Conservation (phyloP, 2,329 filamentous ascomycete genomes). For the Trichophyton schoenleinii region DNA sequence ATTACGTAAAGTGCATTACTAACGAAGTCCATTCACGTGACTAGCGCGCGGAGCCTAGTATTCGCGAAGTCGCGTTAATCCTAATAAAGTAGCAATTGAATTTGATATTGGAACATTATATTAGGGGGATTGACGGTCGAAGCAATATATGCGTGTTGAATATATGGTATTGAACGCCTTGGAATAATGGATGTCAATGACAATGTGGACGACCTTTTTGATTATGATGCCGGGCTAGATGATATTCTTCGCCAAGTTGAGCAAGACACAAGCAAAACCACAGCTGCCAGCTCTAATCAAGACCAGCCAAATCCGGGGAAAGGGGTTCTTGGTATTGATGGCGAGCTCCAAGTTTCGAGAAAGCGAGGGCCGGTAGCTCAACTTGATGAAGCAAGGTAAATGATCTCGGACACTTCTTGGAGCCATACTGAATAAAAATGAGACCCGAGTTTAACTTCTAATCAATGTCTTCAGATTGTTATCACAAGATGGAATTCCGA, state of each 20-base stretch:
- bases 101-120: too few relatives aligned
- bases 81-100: too few relatives aligned
- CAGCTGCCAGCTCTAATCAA: slow-evolving; percentile 14
- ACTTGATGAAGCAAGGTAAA: slow-evolving; percentile 65
- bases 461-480: slow-evolving; percentile 48
- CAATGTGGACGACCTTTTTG: slow-evolving; percentile 56
- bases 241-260: slow-evolving; percentile 35
- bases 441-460: too few relatives aligned
- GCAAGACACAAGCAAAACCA: slow-evolving; percentile 4
- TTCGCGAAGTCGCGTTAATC: not conserved
- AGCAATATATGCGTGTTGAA: too few relatives aligned
- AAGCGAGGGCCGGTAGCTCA: slow-evolving; percentile 68
- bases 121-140: too few relatives aligned
- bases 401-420: not conserved
- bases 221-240: slow-evolving; percentile 55
- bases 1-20: not conserved
- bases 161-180: not conserved
- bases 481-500: slow-evolving; percentile 70
- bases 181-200: not conserved
- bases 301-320: slow-evolving; percentile 27
- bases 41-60: not conserved
- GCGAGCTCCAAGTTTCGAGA: slow-evolving; percentile 72
- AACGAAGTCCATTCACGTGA: not conserved
- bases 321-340: slow-evolving; percentile 59
- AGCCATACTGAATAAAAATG: not conserved